Base-by-base conservation (phyloP, 192 early-diverging fungal species). In the Obelidium mucronatum region DNA sequence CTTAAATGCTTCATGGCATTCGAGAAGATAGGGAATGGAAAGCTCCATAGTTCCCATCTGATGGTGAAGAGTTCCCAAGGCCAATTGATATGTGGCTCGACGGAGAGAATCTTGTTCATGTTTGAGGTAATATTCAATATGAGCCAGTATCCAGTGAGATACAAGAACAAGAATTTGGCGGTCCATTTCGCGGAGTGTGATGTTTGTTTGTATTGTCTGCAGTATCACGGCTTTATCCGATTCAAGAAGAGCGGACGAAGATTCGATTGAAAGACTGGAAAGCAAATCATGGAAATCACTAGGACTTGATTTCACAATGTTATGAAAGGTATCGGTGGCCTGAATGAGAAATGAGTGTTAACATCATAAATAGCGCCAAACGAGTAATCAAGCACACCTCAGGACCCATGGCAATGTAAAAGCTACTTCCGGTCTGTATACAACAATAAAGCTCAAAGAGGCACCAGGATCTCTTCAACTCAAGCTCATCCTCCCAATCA, bases 361-460 rank as follows among this genome's bases (percentile, higher is more conserved):
- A 31, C 55, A 22, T 11, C 8, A 58, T 8, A 28, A 31, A 0
- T 28, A 0, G 26, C 24, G 48, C 48, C 48, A 51, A 51, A 51
- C 48, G 48, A 8, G 48, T 22, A 51, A 8, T 13, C 48, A 51
- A 51, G 22, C 48, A 51, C 8, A 58, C 55, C 55, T 1, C 55
- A 8, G 22, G 55, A 22, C 26, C 39, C 74, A 76, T 76, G 2
- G 74, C 74, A 39, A 76, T 36, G n/a, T 76, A 28, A 51, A 76
- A 76, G 52, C 35, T 76, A 36, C 63, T 67, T 3, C 33, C 36
- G 28, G 74, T 67, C 13, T 36, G 40, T 15, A 33, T 15, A 52
- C 40, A 42, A 15, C 59, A 15, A 58, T 73, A 80, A 2, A 80
- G 17, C 51, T 80, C 79, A 39, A 52, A 80, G 19, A 79, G 59